Evolutionary conservation across 75 land plant genomes (phyloP), one percentile per base, ranked within the genome.

Genomic region (Selaginella tamariscina): DNA sequence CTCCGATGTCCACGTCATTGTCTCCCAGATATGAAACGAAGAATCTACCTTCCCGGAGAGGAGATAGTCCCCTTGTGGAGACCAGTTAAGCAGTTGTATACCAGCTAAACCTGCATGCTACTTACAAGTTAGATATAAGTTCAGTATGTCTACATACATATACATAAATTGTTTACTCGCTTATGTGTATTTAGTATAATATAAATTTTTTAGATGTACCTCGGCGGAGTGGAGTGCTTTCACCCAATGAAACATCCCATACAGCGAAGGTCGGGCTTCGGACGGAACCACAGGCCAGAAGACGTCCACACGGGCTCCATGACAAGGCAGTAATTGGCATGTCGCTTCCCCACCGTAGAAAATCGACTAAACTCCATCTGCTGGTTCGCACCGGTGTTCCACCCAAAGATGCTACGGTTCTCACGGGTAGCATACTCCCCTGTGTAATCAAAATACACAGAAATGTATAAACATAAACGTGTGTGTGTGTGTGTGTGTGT

Each of bases 1-100:
- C 69, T 82, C 97, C 55, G 94, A 92, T 28, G 87, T 88, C 97
- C 97, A 92, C 44, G 79, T 81, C 78, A 78, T 84, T 24, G 97
- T 92, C 79, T 92, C 97, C 97, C 97, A 92, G 24, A 92, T 81
- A 78, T 89, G 84, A 78, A 92, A 92, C 55, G 77, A 81, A 32
- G 94, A 94, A 84, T 92, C 85, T 64, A 74, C 71, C 62, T 86
- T 89, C 59, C 94, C 82, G 68, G 97, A 74, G 29, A 92, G 77
- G 66, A 92, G 82, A 66, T 92, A 86, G 77, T 92, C 97, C 69
- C 90, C 97, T 24, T 75, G 71, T 1, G 95, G 89, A 26, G 97
- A 92, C 97, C 97, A 92, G 28, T 86, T 86, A 0, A 92, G 67
- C 56, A 83, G 69, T 65, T 89, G 89, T 71, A 84, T 80, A 26